A percentile compares a stretch with the other conserved stretches of the same genome.
phyloP scores from a whole-genome alignment of 2,329 filamentous ascomycete species.

The Hortaea werneckii region DNA sequence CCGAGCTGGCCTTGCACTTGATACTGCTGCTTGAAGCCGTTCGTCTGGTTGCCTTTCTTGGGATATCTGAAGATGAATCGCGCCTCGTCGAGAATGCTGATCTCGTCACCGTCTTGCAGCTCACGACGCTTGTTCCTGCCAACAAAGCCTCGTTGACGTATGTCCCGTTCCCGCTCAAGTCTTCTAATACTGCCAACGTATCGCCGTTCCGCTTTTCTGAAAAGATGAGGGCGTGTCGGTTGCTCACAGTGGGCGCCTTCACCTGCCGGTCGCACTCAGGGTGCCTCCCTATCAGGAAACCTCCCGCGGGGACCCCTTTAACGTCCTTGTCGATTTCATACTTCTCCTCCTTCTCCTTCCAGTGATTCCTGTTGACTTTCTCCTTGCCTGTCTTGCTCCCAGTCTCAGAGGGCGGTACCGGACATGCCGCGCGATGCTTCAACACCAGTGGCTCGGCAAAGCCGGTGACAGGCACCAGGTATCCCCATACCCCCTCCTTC shows the following conservation, averaged over 20 bases:
- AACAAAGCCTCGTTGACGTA: slow-evolving; percentile 89
- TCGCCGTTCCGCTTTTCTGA: slow-evolving; percentile 49
- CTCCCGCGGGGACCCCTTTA: slow-evolving; percentile 57
- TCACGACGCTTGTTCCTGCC: slow-evolving; percentile 87
- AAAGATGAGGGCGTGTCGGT: slow-evolving; percentile 67
- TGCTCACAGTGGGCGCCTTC: slow-evolving; percentile 72
- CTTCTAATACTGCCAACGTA: slow-evolving; percentile 67
- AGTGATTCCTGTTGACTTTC: slow-evolving; percentile 39
- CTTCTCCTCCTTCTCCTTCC: slow-evolving; percentile 51
- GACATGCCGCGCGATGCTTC: slow-evolving; percentile 62
- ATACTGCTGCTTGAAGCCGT: slow-evolving; percentile 78
- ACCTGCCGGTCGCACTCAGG: slow-evolving; percentile 71
- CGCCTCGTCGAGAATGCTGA: slow-evolving; percentile 73
- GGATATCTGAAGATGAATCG: slow-evolving; percentile 91
- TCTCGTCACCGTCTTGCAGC: slow-evolving; percentile 80
- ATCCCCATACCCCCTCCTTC: slow-evolving; percentile 87
- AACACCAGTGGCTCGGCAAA: slow-evolving; percentile 54
- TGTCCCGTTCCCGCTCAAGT: slow-evolving; percentile 91
- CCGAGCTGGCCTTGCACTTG: slow-evolving; percentile 74
- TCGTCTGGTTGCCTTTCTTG: slow-evolving; percentile 54
- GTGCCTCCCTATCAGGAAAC: slow-evolving; percentile 86
- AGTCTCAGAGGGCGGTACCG: slow-evolving; percentile 38
- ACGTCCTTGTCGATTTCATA: slow-evolving; percentile 43
- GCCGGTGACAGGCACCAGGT: slow-evolving; percentile 68
- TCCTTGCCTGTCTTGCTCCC: slow-evolving; percentile 32